Conservation (phyloP, 2,329 filamentous ascomycete species). For the Domatiomyces globalis region DNA sequence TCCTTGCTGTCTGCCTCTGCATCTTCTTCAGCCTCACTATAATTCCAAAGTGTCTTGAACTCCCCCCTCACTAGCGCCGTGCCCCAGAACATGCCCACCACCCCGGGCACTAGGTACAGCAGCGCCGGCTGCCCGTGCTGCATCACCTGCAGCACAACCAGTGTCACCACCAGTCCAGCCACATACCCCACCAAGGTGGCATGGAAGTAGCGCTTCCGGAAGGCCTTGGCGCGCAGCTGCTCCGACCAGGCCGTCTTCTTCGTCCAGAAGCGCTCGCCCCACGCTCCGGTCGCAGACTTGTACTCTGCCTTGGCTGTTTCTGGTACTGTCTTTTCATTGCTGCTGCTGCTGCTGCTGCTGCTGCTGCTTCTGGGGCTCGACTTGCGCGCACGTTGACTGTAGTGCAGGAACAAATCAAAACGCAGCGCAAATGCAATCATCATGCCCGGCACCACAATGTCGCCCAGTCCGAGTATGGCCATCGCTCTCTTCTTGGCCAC, state of each 20-base stretch:
- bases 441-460: slow-evolving; percentile 84
- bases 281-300: slow-evolving; percentile 49
- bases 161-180: slow-evolving; percentile 59
- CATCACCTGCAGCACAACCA: slow-evolving; percentile 63
- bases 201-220: slow-evolving; percentile 75
- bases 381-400: slow-evolving; percentile 46
- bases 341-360: slow-evolving; percentile 22
- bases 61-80: slow-evolving; percentile 62
- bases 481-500: slow-evolving; percentile 24
- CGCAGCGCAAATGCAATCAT: slow-evolving; percentile 75
- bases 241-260: slow-evolving; percentile 22
- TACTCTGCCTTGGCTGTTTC: background rate
- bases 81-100: slow-evolving; percentile 59
- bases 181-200: slow-evolving; percentile 65
- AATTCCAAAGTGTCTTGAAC: slow-evolving; percentile 60
- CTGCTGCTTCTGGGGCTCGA: slow-evolving; percentile 20
- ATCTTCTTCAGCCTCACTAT: slow-evolving; percentile 50
- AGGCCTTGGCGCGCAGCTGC: slow-evolving; percentile 34
- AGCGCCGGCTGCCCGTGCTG: slow-evolving; percentile 78
- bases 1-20: slow-evolving; percentile 29
- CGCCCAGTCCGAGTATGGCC: slow-evolving; percentile 83
- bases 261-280: slow-evolving; percentile 78
- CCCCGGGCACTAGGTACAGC: slow-evolving; percentile 79
- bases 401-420: slow-evolving; percentile 81
- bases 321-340: slow-evolving; percentile 13